Base-by-base conservation (phyloP, 768 basidiomycete genomes). In the Panus rudis region DNA sequence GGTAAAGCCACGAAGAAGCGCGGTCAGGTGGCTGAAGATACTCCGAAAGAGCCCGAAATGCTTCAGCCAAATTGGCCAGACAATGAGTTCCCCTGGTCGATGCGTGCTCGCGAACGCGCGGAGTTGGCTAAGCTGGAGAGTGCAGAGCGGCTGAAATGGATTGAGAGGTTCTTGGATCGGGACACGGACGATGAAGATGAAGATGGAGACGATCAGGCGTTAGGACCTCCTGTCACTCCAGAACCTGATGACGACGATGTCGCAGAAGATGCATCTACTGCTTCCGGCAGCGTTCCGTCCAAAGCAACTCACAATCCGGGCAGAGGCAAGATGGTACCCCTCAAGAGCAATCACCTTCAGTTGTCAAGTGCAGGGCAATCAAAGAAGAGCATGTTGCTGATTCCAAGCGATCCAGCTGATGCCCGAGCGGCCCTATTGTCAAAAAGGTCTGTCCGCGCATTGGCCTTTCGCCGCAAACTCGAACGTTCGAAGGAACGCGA, bases 11-110 rank as follows among this genome's bases (percentile, higher is more conserved):
- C 33, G 7, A 22, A 37, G 23, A 45, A 28, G 20, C 27, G 48
- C 14, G 28, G 24, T 14, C 28, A 24, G n/a, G 10, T 25, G 12
- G 43, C n/a, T 14, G 44, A 26, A 2, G 14, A 22, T 43, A 69
- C 27, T 62, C 62, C n/a, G 49, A 56, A 4, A 37, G n/a, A n/a
- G n/a, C n/a, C 57, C 2, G 72, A 75, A 26, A 34, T 48, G 4
- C 21, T 45, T 3, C 72, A 63, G 41, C 83, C 85, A 8, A 81
- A 85, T 55, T 90, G 88, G 87, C 81, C 81, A 6, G 88, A 91
- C 53, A 51, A 68, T 6, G 78, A 79, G 60, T 89, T 88, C 54
- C 87, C 88, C 17, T 91, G 87, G 88, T 73, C 73, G 38, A 56
- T 81, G 50, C 68, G 79, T 42, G 68, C 65, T n/a, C 69, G 76